Conservation (phyloP, 257 asterid species). For the Solanum paucissectum region DNA sequence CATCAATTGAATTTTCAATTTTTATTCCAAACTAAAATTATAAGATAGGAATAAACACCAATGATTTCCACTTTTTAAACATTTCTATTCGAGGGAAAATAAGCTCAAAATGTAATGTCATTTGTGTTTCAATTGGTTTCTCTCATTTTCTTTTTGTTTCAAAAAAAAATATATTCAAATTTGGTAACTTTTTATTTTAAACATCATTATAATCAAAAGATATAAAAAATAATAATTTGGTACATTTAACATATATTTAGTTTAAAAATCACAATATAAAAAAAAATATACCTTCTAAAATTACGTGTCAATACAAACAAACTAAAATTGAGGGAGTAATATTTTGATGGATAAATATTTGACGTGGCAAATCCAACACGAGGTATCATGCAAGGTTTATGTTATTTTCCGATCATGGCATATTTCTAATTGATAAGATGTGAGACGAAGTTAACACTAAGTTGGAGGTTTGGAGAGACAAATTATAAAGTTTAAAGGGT, state of each 20-base stretch:
- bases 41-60: not conserved
- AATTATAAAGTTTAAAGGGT: not conserved
- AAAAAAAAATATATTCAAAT: not conserved
- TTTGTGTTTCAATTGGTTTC: not conserved
- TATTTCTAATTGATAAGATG: not conserved
- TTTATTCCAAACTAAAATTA: not conserved
- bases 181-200: not conserved
- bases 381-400: not conserved
- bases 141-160: not conserved
- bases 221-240: not conserved
- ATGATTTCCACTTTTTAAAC: not conserved
- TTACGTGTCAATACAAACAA: not conserved
- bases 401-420: not conserved
- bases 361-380: not conserved
- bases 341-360: not conserved
- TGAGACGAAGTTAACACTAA: not conserved
- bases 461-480: not conserved
- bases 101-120: not conserved
- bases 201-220: not conserved
- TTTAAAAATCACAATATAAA: not conserved
- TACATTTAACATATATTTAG: not conserved
- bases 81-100: not conserved
- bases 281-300: not conserved
- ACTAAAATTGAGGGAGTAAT: not conserved
- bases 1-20: not conserved